Base-by-base conservation (phyloP, 345 rosid genomes). In the Stellera chamaejasme region DNA sequence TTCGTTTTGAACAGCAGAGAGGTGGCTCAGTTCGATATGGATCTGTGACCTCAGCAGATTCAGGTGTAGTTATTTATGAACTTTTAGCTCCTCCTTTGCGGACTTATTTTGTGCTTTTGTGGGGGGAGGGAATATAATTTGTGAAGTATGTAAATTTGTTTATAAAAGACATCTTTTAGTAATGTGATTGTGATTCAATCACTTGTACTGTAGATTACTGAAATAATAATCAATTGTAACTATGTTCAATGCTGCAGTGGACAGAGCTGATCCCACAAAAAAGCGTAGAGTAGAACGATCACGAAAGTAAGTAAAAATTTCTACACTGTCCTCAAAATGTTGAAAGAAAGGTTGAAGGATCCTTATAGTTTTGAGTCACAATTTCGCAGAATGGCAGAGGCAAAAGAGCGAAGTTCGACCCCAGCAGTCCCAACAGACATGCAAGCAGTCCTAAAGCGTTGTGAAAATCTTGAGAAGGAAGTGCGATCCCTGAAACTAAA, bases 261-360 rank as follows among this genome's bases (percentile, higher is more conserved):
- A 79, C 41, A 84, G 75, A 58, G 83, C 77, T 23, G 85, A 84
- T 45, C 79, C 88, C 27, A 85, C 88, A 3, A 85, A 85, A 61
- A 85, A 78, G 66, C 82, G 88, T 6, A 85, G 92, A 53, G 92
- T 85, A 62, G 92, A 85, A 56, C 64, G 92, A 43, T 79, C 92
- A 2, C 60, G 92, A 65, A 85, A 85, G 92, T 85, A 79, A 3
- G 85, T 66, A 56, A 15, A 68, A 43, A 57, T 54, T 36, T 56
- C 45, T 45, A 47, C 43, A 27, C 10, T 7, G n/a, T 32, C 39
- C 39, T 32, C 39, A 3, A 32, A 5, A 32, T 32, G 39, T 32
- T 32, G 13, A 32, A 32, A 2, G 39, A 32, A 32, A 32, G 39
- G 3, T 32, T 32, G 39, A 8, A 32, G 39, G 7, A 32, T 32